Evolutionary conservation across 2,329 filamentous ascomycete genomes (phyloP), one percentile per base, ranked within the genome.

Genomic region (Claviceps purpurea): DNA sequence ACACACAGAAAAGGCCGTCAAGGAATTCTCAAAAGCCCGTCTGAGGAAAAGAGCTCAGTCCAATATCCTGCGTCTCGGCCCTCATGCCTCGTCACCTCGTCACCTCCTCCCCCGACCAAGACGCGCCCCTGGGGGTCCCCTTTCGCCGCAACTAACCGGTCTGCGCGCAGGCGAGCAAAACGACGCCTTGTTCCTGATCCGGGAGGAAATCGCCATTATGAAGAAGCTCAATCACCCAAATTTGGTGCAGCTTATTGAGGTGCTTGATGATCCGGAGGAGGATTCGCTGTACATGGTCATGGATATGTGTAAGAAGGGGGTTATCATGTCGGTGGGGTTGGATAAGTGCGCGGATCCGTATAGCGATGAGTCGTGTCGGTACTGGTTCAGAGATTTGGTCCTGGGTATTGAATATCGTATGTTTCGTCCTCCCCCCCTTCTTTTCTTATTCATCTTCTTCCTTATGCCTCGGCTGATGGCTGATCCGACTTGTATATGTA

Each of bases 231-330:
- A 96, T 63, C 93, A 98, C 63, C 85, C 83, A 30, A 98, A 97
- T 63, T 73, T 98, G n/a, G 91, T 97, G 14, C 83, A 86, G 46
- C 72, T 98, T 49, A 88, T 95, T 58, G 93, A 98, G 68, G 93
- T 98, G 3, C 73, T 98, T 50, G 93, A 97, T 65, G 93, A 97
- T 63, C 91, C 93, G 0, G 84, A 91, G 47, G 89, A 96, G 64
- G 93, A 98, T 67, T 95, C 90, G 3, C 71, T 98, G 13, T 98
- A 96, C 70, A 97, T 98, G 88, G 93, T 98, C 22, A 78, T 98
- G 67, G 93, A 98, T 67, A 95, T 96, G 88, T 98, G 93, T 73
- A 93, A 95, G 64, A 96, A 96, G 66, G 93, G 93, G 1, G 91
- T 96, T 22, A 81, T 96, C 50, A 97, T 97, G 90, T 91, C 90